Conservation (phyloP, 352 stramenopile species). For the Globisporangium parvum region DNA sequence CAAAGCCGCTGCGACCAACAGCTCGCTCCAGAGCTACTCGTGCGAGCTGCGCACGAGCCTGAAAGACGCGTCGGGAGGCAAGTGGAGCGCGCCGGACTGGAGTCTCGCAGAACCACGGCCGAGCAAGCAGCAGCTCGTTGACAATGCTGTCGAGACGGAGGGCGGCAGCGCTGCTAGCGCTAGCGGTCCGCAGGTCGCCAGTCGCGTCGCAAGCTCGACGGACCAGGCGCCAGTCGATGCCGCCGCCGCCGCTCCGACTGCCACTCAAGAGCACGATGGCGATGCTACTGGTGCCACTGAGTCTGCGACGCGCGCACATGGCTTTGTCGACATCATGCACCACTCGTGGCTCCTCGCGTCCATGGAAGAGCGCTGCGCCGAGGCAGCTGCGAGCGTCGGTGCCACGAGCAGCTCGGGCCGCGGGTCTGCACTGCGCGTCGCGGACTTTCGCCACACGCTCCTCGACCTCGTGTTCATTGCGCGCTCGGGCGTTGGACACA, state of each 20-base stretch:
- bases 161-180: not conserved
- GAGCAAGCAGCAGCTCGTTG: not conserved
- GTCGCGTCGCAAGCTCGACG: not conserved
- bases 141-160: not conserved
- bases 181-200: not conserved
- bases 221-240: not conserved
- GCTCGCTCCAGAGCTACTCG: conserved; percentile 12
- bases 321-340: conserved; percentile 75
- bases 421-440: conserved; percentile 19
- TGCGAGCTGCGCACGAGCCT: conserved; percentile 10
- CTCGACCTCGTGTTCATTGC: conserved; percentile 66
- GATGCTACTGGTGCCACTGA: not conserved
- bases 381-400: conserved; percentile 26
- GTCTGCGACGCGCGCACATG: conserved; percentile 23
- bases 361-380: conserved; percentile 51
- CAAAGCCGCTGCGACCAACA: conserved; percentile 6
- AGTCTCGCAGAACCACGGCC: not conserved
- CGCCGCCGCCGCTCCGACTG: not conserved
- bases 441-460: conserved; percentile 46
- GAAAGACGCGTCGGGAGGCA: not conserved
- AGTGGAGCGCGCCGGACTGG: conserved; percentile 14
- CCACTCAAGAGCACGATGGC: not conserved
- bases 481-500: conserved; percentile 43
- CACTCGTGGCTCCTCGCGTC: conserved; percentile 66
- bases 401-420: conserved; percentile 14